Conservation (phyloP, 306 rosid species). For the Vigna radiata region DNA sequence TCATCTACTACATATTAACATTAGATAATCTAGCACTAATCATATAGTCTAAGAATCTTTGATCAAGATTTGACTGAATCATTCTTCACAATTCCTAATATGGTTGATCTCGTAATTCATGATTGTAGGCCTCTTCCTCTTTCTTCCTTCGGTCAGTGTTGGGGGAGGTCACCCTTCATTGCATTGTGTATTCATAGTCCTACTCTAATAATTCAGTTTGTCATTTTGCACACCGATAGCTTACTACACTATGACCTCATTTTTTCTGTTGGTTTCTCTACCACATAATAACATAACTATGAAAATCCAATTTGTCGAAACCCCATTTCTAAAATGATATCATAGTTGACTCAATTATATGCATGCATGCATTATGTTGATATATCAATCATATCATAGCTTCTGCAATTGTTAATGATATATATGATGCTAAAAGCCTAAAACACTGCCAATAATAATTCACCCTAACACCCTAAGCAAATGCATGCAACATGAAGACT, state of each 20-base stretch:
- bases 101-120: constrained; percentile 36
- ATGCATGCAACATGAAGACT: constrained; percentile 39
- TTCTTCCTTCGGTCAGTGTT: background rate
- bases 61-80: too few species aligned
- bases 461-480: constrained; percentile 8
- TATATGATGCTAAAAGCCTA: constrained; percentile 27
- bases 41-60: too few species aligned
- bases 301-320: constrained; percentile 6
- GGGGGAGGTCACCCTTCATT: constrained; percentile 69
- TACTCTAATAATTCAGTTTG: constrained; percentile 49
- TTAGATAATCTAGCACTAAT: too few species aligned
- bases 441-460: constrained; percentile 45
- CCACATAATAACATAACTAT: background rate
- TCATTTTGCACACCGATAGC: constrained; percentile 68
- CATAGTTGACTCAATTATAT: background rate
- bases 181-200: constrained; percentile 53
- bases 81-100: background rate
- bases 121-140: background rate
- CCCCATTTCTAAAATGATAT: constrained; percentile 14
- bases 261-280: background rate
- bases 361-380: constrained; percentile 36
- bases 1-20: too few species aligned
- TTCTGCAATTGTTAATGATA: constrained; percentile 34
- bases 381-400: constrained; percentile 18
- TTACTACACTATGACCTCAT: constrained; percentile 72